Conservation (phyloP, 73 alveolate species). For the Paramecium caudatum region DNA sequence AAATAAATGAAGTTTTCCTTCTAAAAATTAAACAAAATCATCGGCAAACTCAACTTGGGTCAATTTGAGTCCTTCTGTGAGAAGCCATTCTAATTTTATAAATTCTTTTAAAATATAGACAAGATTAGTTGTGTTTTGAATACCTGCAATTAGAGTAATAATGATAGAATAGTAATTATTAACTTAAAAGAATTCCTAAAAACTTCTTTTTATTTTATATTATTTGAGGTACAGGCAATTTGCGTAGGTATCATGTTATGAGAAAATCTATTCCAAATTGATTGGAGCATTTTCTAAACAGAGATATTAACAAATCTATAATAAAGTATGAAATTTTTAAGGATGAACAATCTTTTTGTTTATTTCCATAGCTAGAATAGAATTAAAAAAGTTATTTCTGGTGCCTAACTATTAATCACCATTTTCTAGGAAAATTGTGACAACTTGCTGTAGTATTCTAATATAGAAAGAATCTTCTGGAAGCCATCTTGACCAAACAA, state of each 20-base stretch:
- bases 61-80: slow-evolving; percentile 53
- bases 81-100: slow-evolving; percentile 38
- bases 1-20: background rate
- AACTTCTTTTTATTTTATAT: slow-evolving; percentile 32
- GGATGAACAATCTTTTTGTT: background rate
- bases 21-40: background rate
- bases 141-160: background rate
- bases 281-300: slow-evolving; percentile 41
- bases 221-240: background rate
- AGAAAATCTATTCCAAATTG: background rate
- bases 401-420: slow-evolving; percentile 15
- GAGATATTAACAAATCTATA: slow-evolving; percentile 33
- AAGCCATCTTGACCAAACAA: slow-evolving; percentile 5
- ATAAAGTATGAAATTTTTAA: background rate
- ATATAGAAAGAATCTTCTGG: background rate
- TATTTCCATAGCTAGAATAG: slow-evolving; percentile 27
- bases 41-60: slow-evolving; percentile 12
- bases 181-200: slow-evolving; percentile 48
- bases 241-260: background rate
- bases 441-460: background rate
- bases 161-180: slow-evolving; percentile 17
- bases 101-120: slow-evolving; percentile 4
- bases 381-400: slow-evolving; percentile 19
- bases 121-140: background rate
- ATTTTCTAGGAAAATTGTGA: background rate